Evolutionary conservation across 805 yeast species (phyloP).

Genomic region (Metschnikowia drakensbergensis): DNA sequence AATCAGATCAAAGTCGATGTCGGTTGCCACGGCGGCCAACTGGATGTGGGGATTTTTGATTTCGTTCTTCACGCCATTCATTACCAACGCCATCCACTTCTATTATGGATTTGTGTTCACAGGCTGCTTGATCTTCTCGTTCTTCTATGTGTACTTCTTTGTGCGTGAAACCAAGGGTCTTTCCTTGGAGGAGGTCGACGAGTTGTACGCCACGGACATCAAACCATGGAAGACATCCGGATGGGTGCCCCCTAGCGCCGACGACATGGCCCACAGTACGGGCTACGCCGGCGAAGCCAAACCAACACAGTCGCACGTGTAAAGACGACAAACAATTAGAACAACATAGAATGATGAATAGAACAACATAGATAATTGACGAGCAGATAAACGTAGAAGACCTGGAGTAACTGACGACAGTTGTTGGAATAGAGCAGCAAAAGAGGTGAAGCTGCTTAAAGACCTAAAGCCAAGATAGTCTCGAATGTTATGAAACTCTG

Average conservation of each 20-base stretch:
- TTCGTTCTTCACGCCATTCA: slow-evolving; percentile 63
- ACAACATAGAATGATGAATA: too few species aligned
- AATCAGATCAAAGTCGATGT: slow-evolving; percentile 60
- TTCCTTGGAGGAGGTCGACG: slow-evolving; percentile 78
- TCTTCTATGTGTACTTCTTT: slow-evolving; percentile 68
- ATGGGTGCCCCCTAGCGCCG: slow-evolving; percentile 49
- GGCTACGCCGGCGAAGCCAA: slow-evolving; percentile 37
- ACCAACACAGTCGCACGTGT: slow-evolving; percentile 18
- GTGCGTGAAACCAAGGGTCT: slow-evolving; percentile 80
- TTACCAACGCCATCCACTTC: slow-evolving; percentile 59
- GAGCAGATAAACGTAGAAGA: too few species aligned
- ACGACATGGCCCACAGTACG: slow-evolving; percentile 33
- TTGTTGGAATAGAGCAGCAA: too few species aligned
- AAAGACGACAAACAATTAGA: background rate
- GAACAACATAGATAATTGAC: too few species aligned
- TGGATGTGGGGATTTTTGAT: slow-evolving; percentile 64
- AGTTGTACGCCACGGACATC: slow-evolving; percentile 47
- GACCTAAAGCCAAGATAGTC: too few species aligned
- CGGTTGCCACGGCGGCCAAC: slow-evolving; percentile 60
- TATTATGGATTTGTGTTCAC: slow-evolving; percentile 63
- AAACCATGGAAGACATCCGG: slow-evolving; percentile 40
- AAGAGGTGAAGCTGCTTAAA: too few species aligned
- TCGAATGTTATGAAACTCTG: too few species aligned
- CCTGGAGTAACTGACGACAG: too few species aligned
- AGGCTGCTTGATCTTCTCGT: slow-evolving; percentile 58